Evolutionary conservation across 2,329 filamentous ascomycete species (phyloP).

Genomic region (Intubia oerlemansii): DNA sequence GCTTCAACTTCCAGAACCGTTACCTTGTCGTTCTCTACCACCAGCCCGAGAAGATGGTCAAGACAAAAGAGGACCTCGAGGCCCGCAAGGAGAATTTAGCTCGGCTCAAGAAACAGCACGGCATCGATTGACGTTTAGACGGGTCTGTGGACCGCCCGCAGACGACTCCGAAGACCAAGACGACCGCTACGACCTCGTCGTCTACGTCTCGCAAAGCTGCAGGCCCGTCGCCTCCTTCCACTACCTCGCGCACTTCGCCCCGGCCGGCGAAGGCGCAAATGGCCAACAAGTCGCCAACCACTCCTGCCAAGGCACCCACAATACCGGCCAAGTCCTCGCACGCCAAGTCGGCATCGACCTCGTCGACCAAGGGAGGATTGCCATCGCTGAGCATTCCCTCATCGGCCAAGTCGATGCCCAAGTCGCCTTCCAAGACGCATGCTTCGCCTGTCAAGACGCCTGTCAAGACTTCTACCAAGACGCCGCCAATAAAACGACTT

Average conservation of each 20-base stretch:
- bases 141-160: conserved; percentile 37
- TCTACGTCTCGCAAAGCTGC: conserved; percentile 22
- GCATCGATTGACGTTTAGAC: conserved; percentile 88
- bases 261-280: too few relatives aligned
- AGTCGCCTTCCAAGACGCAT: too few relatives aligned
- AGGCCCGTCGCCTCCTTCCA: conserved; percentile 36
- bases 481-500: too few relatives aligned
- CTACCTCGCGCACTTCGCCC: conserved; percentile 16
- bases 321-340: too few relatives aligned
- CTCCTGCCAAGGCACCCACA: too few relatives aligned
- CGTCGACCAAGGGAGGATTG: too few relatives aligned
- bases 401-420: too few relatives aligned
- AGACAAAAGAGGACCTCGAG: conserved; percentile 83
- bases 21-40: conserved; percentile 69
- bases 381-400: too few relatives aligned
- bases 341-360: too few relatives aligned
- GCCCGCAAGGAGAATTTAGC: conserved; percentile 93
- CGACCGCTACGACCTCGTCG: conserved; percentile 1
- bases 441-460: too few relatives aligned
- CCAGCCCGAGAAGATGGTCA: conserved; percentile 46
- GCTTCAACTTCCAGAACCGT: conserved; percentile 99
- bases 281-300: too few relatives aligned
- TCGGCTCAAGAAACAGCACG: conserved; percentile 92
- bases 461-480: too few relatives aligned
- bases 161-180: conserved; percentile 8